A percentile compares a stretch with the other conserved stretches of the same genome.
Conservation (phyloP, 2,329 filamentous ascomycete genomes). For the Bipolaris oryzae region DNA sequence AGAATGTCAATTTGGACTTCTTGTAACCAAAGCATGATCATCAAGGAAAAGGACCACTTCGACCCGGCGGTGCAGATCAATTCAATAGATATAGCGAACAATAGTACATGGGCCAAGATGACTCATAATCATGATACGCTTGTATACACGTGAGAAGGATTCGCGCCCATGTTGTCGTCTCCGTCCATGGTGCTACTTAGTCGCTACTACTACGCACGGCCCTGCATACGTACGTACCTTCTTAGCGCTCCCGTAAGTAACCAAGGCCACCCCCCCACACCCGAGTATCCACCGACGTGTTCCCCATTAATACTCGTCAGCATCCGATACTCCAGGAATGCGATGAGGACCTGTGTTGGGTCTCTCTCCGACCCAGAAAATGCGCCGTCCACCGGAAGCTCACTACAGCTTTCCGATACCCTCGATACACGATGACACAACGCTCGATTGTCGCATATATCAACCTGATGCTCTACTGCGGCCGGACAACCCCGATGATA, state of each 20-base stretch:
- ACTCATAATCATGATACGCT: not conserved
- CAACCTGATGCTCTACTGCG: conserved; percentile 54
- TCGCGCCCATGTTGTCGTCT: not conserved
- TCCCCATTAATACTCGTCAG: not conserved
- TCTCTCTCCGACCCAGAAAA: conserved; percentile 33
- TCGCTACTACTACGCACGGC: not conserved
- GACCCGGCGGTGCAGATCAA: too few relatives aligned
- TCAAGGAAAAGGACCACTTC: too few relatives aligned
- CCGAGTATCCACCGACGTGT: not conserved
- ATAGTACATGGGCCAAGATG: not conserved
- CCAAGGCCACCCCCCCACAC: not conserved
- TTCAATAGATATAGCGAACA: not conserved
- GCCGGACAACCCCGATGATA: conserved; percentile 1
- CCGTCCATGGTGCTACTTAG: not conserved
- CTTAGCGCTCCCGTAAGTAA: conserved; percentile 1
- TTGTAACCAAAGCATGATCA: not conserved
- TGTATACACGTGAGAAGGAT: not conserved
- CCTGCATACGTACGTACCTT: not conserved
- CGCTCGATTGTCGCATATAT: conserved; percentile 83
- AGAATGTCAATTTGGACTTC: not conserved
- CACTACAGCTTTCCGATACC: conserved; percentile 74
- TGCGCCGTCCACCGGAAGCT: conserved; percentile 36
- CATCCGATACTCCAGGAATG: conserved; percentile 21
- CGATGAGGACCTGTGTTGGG: conserved; percentile 30
- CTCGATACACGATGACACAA: conserved; percentile 77